phyloP scores from a whole-genome alignment of 2,329 filamentous ascomycete genomes.

The Arthrobotrys entomopaga region DNA sequence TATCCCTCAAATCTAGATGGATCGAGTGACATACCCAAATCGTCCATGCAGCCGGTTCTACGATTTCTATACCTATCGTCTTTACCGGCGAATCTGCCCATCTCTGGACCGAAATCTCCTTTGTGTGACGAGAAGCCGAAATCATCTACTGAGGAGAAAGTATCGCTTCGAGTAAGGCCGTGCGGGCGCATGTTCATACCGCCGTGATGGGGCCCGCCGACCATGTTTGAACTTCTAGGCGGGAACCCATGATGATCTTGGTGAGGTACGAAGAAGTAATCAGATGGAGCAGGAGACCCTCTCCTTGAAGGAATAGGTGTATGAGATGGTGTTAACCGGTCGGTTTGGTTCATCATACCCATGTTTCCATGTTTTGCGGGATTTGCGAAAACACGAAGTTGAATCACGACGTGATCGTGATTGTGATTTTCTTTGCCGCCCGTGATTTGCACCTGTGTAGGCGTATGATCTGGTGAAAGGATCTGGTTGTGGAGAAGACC shows the following conservation, averaged over 20 bases:
- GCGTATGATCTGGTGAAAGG: conserved; percentile 2
- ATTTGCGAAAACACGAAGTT: conserved; percentile 36
- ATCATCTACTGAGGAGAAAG: conserved; percentile 36
- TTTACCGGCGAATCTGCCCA: conserved; percentile 30
- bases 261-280: conserved; percentile 45
- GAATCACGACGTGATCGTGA: conserved; percentile 45
- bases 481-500: conserved; percentile 8
- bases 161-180: conserved; percentile 28
- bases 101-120: conserved; percentile 34
- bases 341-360: conserved; percentile 18
- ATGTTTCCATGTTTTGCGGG: conserved; percentile 28
- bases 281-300: conserved; percentile 45
- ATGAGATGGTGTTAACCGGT: conserved; percentile 42
- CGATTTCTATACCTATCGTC: conserved; percentile 41
- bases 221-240: conserved; percentile 21
- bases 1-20: conserved; percentile 26
- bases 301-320: conserved; percentile 44
- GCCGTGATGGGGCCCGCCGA: background rate
- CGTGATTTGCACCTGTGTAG: conserved; percentile 20
- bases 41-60: conserved; percentile 25
- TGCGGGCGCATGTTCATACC: conserved; percentile 18
- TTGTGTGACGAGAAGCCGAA: conserved; percentile 30
- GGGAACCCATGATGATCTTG: conserved; percentile 48
- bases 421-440: conserved; percentile 14
- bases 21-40: conserved; percentile 30